Evolutionary conservation across 805 yeast genomes (phyloP).

Genomic region (Ogataea sp.): DNA sequence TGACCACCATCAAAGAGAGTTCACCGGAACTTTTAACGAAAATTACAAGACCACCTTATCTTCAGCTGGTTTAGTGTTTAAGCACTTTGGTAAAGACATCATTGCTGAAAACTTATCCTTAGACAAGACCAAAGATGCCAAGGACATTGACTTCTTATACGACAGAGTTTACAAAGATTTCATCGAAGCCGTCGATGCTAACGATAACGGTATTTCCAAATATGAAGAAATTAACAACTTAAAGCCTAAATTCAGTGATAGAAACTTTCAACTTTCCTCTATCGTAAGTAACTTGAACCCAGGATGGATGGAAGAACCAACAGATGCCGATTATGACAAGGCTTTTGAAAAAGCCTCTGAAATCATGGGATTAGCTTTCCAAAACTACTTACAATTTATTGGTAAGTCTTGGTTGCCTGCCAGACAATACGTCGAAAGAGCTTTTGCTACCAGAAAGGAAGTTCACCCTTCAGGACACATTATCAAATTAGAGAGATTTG

Average conservation of each 20-base stretch:
- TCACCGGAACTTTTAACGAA: constrained; percentile 61
- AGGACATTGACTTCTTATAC: constrained; percentile 57
- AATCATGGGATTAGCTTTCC: constrained; percentile 78
- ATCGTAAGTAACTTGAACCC: constrained; percentile 80
- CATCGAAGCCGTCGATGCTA: constrained; percentile 89
- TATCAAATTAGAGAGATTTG: constrained; percentile 63
- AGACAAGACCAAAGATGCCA: constrained; percentile 23
- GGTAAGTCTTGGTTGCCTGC: constrained; percentile 94
- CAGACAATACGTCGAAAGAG: constrained; percentile 62
- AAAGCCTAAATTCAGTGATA: constrained; percentile 60
- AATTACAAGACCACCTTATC: constrained; percentile 71
- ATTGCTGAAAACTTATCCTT: constrained; percentile 44
- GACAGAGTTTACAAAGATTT: constrained; percentile 77
- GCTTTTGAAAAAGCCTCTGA: constrained; percentile 64
- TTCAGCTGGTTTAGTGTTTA: constrained; percentile 90
- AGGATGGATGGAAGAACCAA: constrained; percentile 64
- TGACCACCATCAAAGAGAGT: constrained; percentile 96
- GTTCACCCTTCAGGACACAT: constrained; percentile 68
- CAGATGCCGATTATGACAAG: constrained; percentile 58
- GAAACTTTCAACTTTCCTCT: constrained; percentile 69
- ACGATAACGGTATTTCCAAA: constrained; percentile 86
- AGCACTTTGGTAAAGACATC: constrained; percentile 72
- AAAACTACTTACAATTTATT: constrained; percentile 53
- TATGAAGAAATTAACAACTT: constrained; percentile 44
- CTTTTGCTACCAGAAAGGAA: constrained; percentile 52